Evolutionary conservation across 1,139 yeast species (phyloP).

Genomic region (Taiozyma onychis): DNA sequence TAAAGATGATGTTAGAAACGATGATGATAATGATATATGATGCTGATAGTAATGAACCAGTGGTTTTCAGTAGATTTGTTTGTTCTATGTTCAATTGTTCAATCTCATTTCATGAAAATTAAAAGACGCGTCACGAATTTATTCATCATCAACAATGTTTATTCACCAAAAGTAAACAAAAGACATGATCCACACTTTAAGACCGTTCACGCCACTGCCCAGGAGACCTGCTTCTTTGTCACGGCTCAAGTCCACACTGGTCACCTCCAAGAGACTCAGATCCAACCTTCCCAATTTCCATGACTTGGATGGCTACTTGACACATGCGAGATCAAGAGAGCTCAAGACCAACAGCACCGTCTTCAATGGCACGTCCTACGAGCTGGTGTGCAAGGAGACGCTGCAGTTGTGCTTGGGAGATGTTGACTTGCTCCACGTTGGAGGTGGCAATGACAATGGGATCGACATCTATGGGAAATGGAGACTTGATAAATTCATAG

Average conservation of each 20-base stretch:
- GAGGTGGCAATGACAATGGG: slow-evolving; percentile 74
- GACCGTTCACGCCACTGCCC: background rate
- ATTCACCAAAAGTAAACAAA: too few species aligned
- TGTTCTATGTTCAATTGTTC: too few species aligned
- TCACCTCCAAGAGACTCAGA: background rate
- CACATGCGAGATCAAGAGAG: slow-evolving; percentile 24
- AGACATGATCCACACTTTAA: too few species aligned
- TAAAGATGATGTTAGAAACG: too few species aligned
- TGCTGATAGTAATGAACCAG: too few species aligned
- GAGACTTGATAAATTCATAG: slow-evolving; percentile 34
- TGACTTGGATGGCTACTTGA: slow-evolving; percentile 27
- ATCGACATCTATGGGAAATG: slow-evolving; percentile 62
- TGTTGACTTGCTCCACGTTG: slow-evolving; percentile 36
- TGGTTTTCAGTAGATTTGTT: too few species aligned
- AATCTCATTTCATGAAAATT: too few species aligned
- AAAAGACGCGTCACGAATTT: too few species aligned
- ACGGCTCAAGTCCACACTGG: background rate
- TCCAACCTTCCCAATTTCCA: background rate
- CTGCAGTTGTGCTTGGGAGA: slow-evolving; percentile 38
- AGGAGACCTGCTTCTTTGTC: background rate
- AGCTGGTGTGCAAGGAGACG: slow-evolving; percentile 46
- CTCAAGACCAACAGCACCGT: slow-evolving; percentile 40
- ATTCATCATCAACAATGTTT: too few species aligned
- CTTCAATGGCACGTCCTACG: slow-evolving; percentile 69
- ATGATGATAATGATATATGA: too few species aligned